Base-by-base conservation (phyloP, 2,329 filamentous ascomycete genomes). In the Hypoxylon sp. region DNA sequence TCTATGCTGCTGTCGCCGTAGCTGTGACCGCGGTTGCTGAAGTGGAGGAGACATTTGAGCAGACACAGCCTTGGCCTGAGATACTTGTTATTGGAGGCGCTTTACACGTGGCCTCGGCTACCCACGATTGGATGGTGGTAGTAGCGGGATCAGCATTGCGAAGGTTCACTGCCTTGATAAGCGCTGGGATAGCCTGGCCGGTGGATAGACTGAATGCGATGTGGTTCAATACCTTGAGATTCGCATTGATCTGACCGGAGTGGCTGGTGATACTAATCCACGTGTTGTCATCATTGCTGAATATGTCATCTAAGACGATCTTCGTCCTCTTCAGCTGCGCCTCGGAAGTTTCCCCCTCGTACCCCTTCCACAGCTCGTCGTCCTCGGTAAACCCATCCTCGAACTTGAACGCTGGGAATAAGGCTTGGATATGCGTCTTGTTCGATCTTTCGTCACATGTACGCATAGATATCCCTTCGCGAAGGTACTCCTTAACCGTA, bases 381-480 rank as follows among this genome's bases (percentile, higher is more conserved):
- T 84, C 49, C 75, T 92, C 90, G 0, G 82, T 76, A 73, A 93
- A 92, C 0, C 87, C 88, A 1, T 79, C 76, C 78, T 92, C 91
- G 54, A 92, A 87, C 4, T 72, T 73, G 74, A 85, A 90, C 1
- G 71, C 76, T 0, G 88, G 89, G 54, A 88, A 88, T 3, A 83
- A 80, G 2, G 79, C 68, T 14, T 80, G 78, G 68, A 92, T 89
- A 64, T 84, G 83, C 0, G 84, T 82, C 73, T 83, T 86, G 72
- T 79, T 85, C 22, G 85, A 86, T 8, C 91, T 84, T 31, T 86
- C 84, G 78, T 93, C 89, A 76, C 91, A 93, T 0, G 90, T 92
- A 75, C 92, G 91, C 46, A 89, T 86, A 60, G 86, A 89, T 61
- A 92, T 87, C 1, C 87, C 86, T 78, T 93, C 91, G 31, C 91